Percentiles rank a stretch among this genome's conserved stretches.
Conservation (phyloP, 441 rosid genomes). For the Erodium trifolium region DNA sequence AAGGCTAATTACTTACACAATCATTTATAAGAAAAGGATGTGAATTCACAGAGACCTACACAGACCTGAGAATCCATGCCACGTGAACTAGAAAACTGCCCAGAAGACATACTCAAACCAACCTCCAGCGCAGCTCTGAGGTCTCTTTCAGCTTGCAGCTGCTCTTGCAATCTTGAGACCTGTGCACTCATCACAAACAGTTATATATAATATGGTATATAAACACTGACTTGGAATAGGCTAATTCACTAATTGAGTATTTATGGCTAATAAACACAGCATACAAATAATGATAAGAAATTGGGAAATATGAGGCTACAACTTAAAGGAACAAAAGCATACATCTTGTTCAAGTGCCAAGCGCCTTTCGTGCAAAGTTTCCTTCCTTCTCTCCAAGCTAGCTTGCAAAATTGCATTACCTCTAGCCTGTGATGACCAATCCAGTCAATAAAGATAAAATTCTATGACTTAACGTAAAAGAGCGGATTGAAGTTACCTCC, state of each 20-base stretch:
- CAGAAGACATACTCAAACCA: conserved; percentile 96
- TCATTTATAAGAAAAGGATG: conserved; percentile 6
- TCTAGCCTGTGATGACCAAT: conserved; percentile 54
- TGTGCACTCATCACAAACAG: conserved; percentile 29
- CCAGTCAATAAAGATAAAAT: conserved; percentile 20
- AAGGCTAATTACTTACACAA: conserved; percentile 14
- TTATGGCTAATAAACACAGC: no score
- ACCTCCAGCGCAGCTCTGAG: conserved; percentile 96
- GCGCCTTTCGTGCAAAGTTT: conserved; percentile 94
- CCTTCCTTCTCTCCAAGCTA: conserved; percentile 96
- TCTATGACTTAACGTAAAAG: conserved; percentile 13
- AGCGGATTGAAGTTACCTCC: conserved; percentile 45
- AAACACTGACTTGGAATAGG: no score
- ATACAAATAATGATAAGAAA: conserved; percentile 9
- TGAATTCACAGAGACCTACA: conserved; percentile 17
- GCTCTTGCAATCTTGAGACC: conserved; percentile 97
- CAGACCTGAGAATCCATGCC: conserved; percentile 91
- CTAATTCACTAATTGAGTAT: no score
- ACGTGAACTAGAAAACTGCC: conserved; percentile 69
- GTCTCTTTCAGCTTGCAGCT: conserved; percentile 98
- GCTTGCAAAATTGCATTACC: conserved; percentile 97
- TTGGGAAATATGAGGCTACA: conserved; percentile 11
- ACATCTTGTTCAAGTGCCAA: conserved; percentile 98
- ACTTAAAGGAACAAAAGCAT: conserved; percentile 24
- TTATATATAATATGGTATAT: not conserved